A percentile compares a stretch with the other conserved stretches of the same genome.
Evolutionary conservation across 2,329 filamentous ascomycete species (phyloP).

Genomic region (Tolypocladium ophioglossoides): DNA sequence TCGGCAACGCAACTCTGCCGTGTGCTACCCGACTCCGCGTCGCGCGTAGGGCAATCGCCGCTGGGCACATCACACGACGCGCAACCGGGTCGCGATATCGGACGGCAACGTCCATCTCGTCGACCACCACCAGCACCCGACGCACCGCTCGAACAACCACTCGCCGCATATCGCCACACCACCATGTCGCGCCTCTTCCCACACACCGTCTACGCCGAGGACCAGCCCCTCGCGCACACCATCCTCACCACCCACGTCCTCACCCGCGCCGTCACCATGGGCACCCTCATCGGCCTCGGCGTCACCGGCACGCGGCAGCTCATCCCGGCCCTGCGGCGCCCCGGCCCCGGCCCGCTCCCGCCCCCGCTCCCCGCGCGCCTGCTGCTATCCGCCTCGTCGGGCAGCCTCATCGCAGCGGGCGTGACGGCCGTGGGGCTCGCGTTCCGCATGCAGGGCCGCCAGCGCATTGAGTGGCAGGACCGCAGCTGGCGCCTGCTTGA

Average conservation of each 20-base stretch:
- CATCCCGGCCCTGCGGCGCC: conserved; percentile 17
- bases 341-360: conserved; percentile 12
- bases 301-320: conserved; percentile 22
- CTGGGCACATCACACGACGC: no score
- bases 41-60: no score
- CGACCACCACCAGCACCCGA: no score
- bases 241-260: conserved; percentile 52
- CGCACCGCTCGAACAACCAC: no score
- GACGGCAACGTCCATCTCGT: no score
- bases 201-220: conserved; percentile 49
- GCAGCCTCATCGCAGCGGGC: conserved; percentile 32
- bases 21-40: no score
- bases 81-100: no score
- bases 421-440: conserved; percentile 32
- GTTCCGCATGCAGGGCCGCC: conserved; percentile 41
- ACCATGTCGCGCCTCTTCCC: conserved; percentile 46
- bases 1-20: no score
- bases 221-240: conserved; percentile 42
- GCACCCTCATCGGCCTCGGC: conserved; percentile 35
- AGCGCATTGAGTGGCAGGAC: conserved; percentile 54
- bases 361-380: conserved; percentile 24
- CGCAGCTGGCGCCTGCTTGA: conserved; percentile 50
- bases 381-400: conserved; percentile 34
- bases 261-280: conserved; percentile 42
- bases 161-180: no score